Base-by-base conservation (phyloP, 73 alveolate species). In the Paraurostyla sp. region DNA sequence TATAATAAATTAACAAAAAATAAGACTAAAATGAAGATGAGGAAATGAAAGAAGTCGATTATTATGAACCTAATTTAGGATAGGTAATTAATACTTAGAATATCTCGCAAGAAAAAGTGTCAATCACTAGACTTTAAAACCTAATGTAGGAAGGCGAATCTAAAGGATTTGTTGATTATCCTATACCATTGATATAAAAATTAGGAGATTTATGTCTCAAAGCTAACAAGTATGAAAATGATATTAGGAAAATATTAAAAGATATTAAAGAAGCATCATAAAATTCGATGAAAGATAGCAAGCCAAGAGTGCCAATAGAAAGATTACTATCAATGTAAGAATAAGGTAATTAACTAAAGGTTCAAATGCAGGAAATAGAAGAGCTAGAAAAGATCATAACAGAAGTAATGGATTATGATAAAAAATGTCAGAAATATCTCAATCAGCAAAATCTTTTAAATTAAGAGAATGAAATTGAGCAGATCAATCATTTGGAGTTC, bases 101-200 rank as follows among this genome's bases (percentile, higher is more conserved):
- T 6, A 35, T 15, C 80, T 4, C 58, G 52, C 9, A 52, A 20
- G 33, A 78, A 78, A 52, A 50, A 78, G 89, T 78, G 4, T 29
- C 56, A 0, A 3, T 78, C 23, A 54, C 52, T n/a, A 20, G n/a
- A n/a, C 69, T 83, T 6, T n/a, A 83, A 48, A 20, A 33, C 3
- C 1, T 83, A 1, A 59, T 83, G 86, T 43, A 60, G 30, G 85
- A 83, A 83, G 92, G 92, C 16, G 76, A 65, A 30, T 49, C 32
- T 57, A 83, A 65, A 48, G 87, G 78, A 0, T 83, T 83, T 71
- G 9, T 76, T 1, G 76, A 83, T 29, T 23, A 51, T n/a, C 18
- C 22, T 9, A 11, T 56, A 9, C 59, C 56, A 20, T 4, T n/a
- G 22, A 46, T 78, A 20, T 22, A 15, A 23, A 78, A 54, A 54